phyloP scores from a whole-genome alignment of 352 stramenopile species.

The Pythium vanterpoolii region DNA sequence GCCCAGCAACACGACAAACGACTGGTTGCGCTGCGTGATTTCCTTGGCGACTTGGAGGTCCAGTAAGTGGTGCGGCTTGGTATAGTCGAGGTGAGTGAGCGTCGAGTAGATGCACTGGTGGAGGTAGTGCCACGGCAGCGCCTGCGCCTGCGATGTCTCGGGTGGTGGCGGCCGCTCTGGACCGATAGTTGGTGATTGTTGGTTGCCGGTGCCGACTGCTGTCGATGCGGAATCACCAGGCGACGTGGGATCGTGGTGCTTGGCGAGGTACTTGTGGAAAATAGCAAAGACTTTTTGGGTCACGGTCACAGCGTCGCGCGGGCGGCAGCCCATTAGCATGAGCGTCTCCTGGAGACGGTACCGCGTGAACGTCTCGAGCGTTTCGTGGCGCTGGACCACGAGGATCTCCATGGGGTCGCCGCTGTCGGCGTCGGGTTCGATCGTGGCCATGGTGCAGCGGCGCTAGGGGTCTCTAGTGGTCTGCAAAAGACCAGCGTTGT shows the following conservation, averaged over 20 bases:
- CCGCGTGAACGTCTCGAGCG: conserved; percentile 68
- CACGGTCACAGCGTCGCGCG: conserved; percentile 67
- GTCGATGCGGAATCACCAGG: background rate
- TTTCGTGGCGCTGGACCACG: conserved; percentile 44
- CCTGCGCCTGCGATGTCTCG: background rate
- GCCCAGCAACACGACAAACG: conserved; percentile 83
- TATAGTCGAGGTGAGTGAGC: conserved; percentile 76
- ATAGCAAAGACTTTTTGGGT: conserved; percentile 64
- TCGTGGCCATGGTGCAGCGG: conserved; percentile 31
- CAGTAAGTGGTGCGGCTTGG: conserved; percentile 80
- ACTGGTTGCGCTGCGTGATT: conserved; percentile 83
- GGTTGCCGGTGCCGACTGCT: background rate
- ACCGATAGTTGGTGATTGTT: background rate
- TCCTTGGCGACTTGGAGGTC: conserved; percentile 85
- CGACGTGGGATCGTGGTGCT: conserved; percentile 3
- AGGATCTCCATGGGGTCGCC: conserved; percentile 83
- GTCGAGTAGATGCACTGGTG: conserved; percentile 83
- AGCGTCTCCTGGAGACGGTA: conserved; percentile 85
- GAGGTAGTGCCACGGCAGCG: conserved; percentile 68
- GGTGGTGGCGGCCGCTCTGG: conserved; percentile 1
- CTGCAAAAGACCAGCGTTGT: background rate
- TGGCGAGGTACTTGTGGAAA: conserved; percentile 53
- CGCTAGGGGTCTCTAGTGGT: background rate
- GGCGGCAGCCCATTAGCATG: conserved; percentile 84
- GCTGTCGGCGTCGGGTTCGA: conserved; percentile 49